These are phyloP conservation scores for Backusella parvicylindrica DNA, from an alignment of 192 early-diverging fungal genomes.

Conservation along the genomic window DNA sequence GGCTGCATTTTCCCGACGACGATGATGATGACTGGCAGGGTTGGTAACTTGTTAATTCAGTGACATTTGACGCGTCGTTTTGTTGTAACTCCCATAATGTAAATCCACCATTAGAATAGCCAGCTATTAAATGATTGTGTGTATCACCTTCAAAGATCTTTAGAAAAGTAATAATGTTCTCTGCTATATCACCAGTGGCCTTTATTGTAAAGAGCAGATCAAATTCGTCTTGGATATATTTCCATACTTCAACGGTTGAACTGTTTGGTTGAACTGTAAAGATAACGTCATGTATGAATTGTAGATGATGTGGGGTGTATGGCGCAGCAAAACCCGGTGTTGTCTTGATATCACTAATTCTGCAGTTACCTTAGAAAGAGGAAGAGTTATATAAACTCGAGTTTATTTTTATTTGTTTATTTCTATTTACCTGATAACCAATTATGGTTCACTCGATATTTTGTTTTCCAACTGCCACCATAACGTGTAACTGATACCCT, in stretches of 20 bases:
- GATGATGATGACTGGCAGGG: background rate
- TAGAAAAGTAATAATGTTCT: background rate
- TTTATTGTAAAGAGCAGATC: background rate
- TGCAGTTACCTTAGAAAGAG: constrained; percentile 8
- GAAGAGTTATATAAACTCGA: too few relatives aligned
- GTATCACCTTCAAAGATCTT: background rate
- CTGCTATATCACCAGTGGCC: background rate
- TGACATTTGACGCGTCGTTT: background rate
- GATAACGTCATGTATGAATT: constrained; percentile 1
- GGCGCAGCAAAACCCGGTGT: background rate
- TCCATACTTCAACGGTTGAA: constrained; percentile 5
- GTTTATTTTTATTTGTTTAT: too few relatives aligned
- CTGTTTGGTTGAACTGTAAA: background rate
- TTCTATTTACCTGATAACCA: constrained; percentile 53
- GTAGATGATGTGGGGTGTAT: background rate
- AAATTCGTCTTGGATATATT: background rate
- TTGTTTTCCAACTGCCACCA: constrained; percentile 33
- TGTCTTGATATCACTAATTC: background rate
- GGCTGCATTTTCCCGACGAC: background rate
- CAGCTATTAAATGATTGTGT: constrained; percentile 25
- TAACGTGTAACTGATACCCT: background rate
- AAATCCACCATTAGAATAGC: constrained; percentile 38
- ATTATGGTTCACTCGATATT: constrained; percentile 47
- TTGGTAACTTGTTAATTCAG: background rate
- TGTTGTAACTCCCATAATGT: constrained; percentile 26